A percentile compares a stretch with the other conserved stretches of the same genome.
Evolutionary conservation across 371 early-diverging fungal genomes (phyloP).

Genomic region (Globomyces sp.): DNA sequence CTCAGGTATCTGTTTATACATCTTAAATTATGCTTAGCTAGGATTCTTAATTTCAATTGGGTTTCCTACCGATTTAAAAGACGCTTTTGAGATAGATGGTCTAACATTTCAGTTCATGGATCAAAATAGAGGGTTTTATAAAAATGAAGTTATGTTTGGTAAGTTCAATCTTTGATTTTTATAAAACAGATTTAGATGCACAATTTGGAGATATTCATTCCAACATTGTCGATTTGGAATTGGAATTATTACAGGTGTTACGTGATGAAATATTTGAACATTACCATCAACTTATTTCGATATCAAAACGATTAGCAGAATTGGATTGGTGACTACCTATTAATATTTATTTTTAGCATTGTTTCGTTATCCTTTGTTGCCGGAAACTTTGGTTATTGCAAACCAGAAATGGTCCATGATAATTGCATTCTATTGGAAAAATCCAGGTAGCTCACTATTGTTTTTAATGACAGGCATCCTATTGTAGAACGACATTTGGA

Average conservation of each 20-base stretch:
- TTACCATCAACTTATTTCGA: neutral
- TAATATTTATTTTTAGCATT: too few relatives aligned
- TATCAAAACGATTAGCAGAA: neutral
- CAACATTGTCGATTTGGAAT: conserved; percentile 9
- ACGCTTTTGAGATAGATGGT: neutral
- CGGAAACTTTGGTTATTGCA: neutral
- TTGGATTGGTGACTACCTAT: conserved; percentile 6
- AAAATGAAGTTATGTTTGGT: neutral
- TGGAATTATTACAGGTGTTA: neutral
- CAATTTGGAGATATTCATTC: conserved; percentile 7
- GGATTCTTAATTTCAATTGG: conserved; percentile 1
- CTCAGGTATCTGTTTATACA: neutral
- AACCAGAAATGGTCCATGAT: neutral
- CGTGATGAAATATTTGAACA: neutral
- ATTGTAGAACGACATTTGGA: neutral
- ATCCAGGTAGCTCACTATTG: neutral
- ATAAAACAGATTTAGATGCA: conserved; percentile 8
- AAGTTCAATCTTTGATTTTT: neutral
- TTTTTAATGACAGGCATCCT: conserved; percentile 6
- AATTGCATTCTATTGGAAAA: conserved; percentile 3
- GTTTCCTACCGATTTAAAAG: neutral
- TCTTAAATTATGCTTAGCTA: neutral
- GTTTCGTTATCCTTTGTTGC: conserved; percentile 3
- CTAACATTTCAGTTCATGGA: neutral
- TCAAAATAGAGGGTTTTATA: conserved; percentile 5